phyloP scores from a whole-genome alignment of 306 rosid species.

The Lathyrus tuberosus region DNA sequence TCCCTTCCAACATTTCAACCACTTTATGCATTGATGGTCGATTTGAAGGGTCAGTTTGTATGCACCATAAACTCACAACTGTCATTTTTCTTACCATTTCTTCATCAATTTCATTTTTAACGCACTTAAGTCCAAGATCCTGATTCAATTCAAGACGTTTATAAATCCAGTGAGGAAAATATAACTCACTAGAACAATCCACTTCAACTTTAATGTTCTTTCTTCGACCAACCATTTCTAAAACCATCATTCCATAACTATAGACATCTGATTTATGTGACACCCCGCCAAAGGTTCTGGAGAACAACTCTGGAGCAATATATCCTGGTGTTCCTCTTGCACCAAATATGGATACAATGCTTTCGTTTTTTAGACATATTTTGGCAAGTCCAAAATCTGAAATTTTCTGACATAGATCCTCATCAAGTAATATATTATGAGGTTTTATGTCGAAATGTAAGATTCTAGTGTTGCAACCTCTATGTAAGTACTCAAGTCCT shows the following conservation, averaged over 20 bases:
- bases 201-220: slow-evolving; percentile 28
- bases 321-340: slow-evolving; percentile 36
- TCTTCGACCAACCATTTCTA: slow-evolving; percentile 46
- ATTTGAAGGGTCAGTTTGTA: slow-evolving; percentile 36
- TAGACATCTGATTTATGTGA: slow-evolving; percentile 54
- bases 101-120: slow-evolving; percentile 31
- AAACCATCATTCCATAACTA: slow-evolving; percentile 47
- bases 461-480: slow-evolving; percentile 44
- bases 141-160: slow-evolving; percentile 34
- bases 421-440: slow-evolving; percentile 34
- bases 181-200: slow-evolving; percentile 36
- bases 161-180: slow-evolving; percentile 52
- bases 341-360: slow-evolving; percentile 35
- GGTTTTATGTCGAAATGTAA: slow-evolving; percentile 42
- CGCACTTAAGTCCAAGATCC: slow-evolving; percentile 26
- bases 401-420: slow-evolving; percentile 43
- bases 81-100: slow-evolving; percentile 43
- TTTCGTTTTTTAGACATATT: slow-evolving; percentile 38
- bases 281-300: slow-evolving; percentile 40
- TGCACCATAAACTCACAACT: slow-evolving; percentile 46
- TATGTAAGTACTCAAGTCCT: slow-evolving; percentile 45
- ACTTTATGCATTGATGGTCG: slow-evolving; percentile 43
- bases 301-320: slow-evolving; percentile 40
- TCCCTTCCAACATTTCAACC: slow-evolving; percentile 44
- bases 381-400: slow-evolving; percentile 57